Percentiles rank a stretch among this genome's conserved stretches.
Conservation (phyloP, 1,284 basidiomycete species). For the Pyrrhoderma noxium region DNA sequence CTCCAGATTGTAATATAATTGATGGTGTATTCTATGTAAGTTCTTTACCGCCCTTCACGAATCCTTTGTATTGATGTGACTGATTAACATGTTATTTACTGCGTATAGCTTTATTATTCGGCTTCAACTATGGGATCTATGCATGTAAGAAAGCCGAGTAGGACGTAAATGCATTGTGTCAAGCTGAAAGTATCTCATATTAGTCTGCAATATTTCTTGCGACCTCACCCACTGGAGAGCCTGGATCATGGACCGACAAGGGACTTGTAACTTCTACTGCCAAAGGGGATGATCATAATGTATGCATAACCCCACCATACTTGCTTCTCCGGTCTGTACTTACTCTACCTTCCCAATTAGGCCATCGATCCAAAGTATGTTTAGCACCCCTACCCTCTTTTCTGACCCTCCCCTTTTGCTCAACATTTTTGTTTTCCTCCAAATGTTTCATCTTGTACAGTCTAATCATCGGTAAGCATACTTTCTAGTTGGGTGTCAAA, state of each 20-base stretch:
- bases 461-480: conserved; percentile 1
- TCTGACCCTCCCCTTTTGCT: background rate
- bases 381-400: conserved; percentile 17
- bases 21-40: conserved; percentile 40
- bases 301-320: conserved; percentile 28
- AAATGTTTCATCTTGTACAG: conserved; percentile 12
- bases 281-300: conserved; percentile 39
- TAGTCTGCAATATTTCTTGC: conserved; percentile 24
- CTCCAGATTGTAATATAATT: conserved; percentile 43
- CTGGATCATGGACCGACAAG: conserved; percentile 34
- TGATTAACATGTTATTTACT: background rate
- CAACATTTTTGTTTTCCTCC: background rate
- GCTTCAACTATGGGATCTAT: conserved; percentile 24
- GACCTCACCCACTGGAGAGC: conserved; percentile 31
- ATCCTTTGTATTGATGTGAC: background rate
- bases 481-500: background rate
- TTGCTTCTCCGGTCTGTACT: too few relatives aligned
- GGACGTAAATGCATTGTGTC: too few relatives aligned
- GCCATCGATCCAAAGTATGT: conserved; percentile 51
- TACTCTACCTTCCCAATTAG: too few relatives aligned
- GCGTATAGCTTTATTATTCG: conserved; percentile 25
- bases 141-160: conserved; percentile 18
- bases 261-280: conserved; percentile 43
- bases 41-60: background rate
- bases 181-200: background rate